Evolutionary conservation across 2,329 filamentous ascomycete genomes (phyloP).

Genomic region (Magnaporthiopsis incrustans): DNA sequence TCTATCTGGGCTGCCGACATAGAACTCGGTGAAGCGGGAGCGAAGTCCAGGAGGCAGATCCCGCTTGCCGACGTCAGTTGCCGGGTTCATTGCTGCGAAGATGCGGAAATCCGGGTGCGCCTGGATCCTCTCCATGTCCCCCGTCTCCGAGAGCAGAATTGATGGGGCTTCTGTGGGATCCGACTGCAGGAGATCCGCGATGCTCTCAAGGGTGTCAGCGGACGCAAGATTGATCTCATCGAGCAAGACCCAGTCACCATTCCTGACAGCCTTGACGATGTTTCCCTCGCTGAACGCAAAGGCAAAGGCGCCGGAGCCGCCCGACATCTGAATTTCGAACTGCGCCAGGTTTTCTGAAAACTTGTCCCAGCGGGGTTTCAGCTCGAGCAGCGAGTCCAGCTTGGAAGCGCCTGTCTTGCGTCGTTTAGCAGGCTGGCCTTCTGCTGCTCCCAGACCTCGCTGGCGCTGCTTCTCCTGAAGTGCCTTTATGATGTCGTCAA

Average conservation of each 20-base stretch:
- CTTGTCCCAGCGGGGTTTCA: slow-evolving; percentile 65
- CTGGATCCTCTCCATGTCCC: slow-evolving; percentile 80
- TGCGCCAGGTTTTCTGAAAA: slow-evolving; percentile 69
- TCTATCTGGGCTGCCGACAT: slow-evolving; percentile 82
- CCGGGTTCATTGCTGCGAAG: slow-evolving; percentile 98
- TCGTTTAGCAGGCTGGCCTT: slow-evolving; percentile 58
- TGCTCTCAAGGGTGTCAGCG: slow-evolving; percentile 87
- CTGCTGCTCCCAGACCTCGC: slow-evolving; percentile 3
- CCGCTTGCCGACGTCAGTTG: slow-evolving; percentile 93
- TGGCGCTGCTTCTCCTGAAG: slow-evolving; percentile 37
- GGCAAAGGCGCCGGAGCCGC: slow-evolving; percentile 68
- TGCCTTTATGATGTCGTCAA: slow-evolving; percentile 58
- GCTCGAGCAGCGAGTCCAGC: slow-evolving; percentile 50
- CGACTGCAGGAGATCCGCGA: slow-evolving; percentile 76
- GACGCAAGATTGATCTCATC: slow-evolving; percentile 97
- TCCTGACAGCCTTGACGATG: slow-evolving; percentile 88
- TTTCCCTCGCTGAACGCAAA: slow-evolving; percentile 97
- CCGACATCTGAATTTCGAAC: slow-evolving; percentile 71
- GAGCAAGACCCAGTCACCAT: slow-evolving; percentile 92
- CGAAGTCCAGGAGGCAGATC: slow-evolving; percentile 83
- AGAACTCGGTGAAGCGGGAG: slow-evolving; percentile 91
- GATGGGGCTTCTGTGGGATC: slow-evolving; percentile 67
- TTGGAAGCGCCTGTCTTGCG: slow-evolving; percentile 56
- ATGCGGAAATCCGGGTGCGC: slow-evolving; percentile 92
- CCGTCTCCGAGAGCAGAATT: slow-evolving; percentile 84